These are phyloP conservation scores for Jacaranda copaia DNA, from an alignment of 257 asterid species.

Conservation along the genomic window DNA sequence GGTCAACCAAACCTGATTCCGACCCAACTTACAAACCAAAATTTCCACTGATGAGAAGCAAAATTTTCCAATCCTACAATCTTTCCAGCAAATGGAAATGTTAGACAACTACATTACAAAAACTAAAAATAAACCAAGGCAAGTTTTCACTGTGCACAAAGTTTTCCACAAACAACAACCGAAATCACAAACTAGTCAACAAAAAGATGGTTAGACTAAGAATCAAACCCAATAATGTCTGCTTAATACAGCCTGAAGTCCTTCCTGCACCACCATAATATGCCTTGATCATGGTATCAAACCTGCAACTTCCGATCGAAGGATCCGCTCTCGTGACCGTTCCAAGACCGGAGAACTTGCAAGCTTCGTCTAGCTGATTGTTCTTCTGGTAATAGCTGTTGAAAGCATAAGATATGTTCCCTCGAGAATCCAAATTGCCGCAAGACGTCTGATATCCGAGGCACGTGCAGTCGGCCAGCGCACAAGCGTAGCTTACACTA, in stretches of 20 bases:
- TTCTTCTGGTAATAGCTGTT: constrained; percentile 59
- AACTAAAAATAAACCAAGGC: neutral
- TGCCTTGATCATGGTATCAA: constrained; percentile 43
- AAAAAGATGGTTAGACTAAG: constrained; percentile 38
- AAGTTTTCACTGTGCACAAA: constrained; percentile 3
- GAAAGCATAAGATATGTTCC: constrained; percentile 55
- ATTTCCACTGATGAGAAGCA: too few species aligned
- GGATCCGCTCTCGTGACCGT: constrained; percentile 57
- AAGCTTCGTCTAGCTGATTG: constrained; percentile 56
- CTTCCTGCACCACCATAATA: constrained; percentile 44
- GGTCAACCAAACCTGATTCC: too few species aligned
- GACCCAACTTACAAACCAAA: too few species aligned
- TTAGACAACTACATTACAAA: constrained; percentile 9
- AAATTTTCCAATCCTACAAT: too few species aligned
- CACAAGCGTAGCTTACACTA: constrained; percentile 42
- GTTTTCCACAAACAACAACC: neutral
- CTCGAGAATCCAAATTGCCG: constrained; percentile 47
- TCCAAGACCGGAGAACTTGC: constrained; percentile 54
- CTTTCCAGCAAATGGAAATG: neutral
- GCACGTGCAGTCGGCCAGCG: constrained; percentile 57
- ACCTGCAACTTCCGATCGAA: constrained; percentile 51
- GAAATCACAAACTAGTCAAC: constrained; percentile 45
- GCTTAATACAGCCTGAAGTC: constrained; percentile 20
- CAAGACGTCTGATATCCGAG: constrained; percentile 61
- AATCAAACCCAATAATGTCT: constrained; percentile 31